Base-by-base conservation (phyloP, 768 basidiomycete species). In the Rhizopogon salebrosus region DNA sequence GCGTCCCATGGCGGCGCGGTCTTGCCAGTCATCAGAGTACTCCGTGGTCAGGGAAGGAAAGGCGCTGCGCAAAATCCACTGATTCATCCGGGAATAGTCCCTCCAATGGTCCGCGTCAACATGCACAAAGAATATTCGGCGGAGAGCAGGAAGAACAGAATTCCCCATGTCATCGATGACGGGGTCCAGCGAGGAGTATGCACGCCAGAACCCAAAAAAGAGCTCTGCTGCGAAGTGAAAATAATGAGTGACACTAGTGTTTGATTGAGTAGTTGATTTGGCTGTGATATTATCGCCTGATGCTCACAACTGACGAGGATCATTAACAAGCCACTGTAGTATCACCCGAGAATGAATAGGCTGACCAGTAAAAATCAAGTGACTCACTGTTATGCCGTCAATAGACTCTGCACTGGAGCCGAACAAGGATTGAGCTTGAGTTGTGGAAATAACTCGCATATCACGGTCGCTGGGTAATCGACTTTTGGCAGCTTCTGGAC, bases 141-240 rank as follows among this genome's bases (percentile, higher is more conserved):
- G 80, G 0, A 86, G 80, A 1, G 87, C 75, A 1, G 90, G 88
- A 31, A 97, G 83, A 5, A 74, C 67, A 1, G 91, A 89, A 43
- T 79, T 78, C 8, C 91, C 92, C 41, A 76, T 70, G 0, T 79
- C 58, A 2, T 82, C 69, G 48, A 95, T 92, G 20, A 67, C 69
- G 1, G 80, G 79, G 64, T 94, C 92, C 10, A 95, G 73, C 2
- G 89, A 84, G 31, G 91, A 80, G 66, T 95, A 95, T 0, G 92
- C 84, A 7, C 92, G 80, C 94, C 94, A 95, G 60, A 95, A 81
- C 37, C 94, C 94, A 57, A 92, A 91, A 72, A 89, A 87, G 18
- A 94, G 80, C 64, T 98, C 94, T 4, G 94, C 93, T 29, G 87
- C 82, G 82, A 89, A 94, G 63, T 98, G 93, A 65, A 93, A 95